Evolutionary conservation across 192 early-diverging fungal genomes (phyloP).

Genomic region (Backusella sp.): DNA sequence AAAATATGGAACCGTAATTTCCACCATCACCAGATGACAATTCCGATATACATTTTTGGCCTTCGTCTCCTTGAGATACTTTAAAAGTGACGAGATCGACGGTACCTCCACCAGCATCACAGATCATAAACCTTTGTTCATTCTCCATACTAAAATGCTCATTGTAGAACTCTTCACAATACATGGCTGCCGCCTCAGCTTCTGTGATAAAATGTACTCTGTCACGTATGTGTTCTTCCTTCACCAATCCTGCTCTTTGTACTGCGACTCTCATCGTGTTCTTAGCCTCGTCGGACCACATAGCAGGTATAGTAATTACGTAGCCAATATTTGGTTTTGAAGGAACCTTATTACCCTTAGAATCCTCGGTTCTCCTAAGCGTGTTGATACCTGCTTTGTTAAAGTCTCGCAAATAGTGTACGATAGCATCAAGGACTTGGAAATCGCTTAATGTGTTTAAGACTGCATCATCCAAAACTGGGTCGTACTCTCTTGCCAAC

Average conservation of each 20-base stretch:
- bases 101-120: conserved; percentile 53
- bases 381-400: background rate
- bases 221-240: conserved; percentile 25
- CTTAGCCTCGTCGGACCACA: conserved; percentile 50
- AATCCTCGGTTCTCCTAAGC: background rate
- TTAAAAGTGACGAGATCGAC: conserved; percentile 55
- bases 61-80: conserved; percentile 22
- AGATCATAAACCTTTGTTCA: conserved; percentile 47
- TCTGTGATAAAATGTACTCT: conserved; percentile 44
- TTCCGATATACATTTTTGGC: conserved; percentile 30
- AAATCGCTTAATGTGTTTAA: background rate
- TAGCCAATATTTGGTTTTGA: background rate
- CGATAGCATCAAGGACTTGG: background rate
- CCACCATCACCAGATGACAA: conserved; percentile 54
- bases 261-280: conserved; percentile 53
- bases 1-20: conserved; percentile 43
- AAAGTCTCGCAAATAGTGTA: background rate
- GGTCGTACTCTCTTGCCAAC: background rate
- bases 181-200: conserved; percentile 57
- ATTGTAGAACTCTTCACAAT: conserved; percentile 44
- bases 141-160: conserved; percentile 35
- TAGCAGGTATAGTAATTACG: background rate
- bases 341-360: background rate
- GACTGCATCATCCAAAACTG: background rate
- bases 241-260: conserved; percentile 50